Evolutionary conservation across 1,284 basidiomycete species (phyloP), one percentile per base, ranked within the genome.

Genomic region (Ustilago esculenta): DNA sequence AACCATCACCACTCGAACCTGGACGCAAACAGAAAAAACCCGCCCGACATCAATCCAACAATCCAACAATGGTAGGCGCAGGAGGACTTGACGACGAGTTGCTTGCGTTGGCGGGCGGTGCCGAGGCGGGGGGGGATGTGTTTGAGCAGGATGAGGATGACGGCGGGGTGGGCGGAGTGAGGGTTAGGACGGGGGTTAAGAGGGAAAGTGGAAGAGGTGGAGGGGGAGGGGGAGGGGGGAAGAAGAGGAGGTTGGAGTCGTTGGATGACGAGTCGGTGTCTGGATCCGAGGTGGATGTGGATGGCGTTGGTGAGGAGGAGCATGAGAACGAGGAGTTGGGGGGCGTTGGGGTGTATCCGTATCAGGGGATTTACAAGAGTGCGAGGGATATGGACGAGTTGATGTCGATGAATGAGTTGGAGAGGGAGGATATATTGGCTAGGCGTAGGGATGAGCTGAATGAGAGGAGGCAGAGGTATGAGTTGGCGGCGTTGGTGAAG

Each of bases 291-390:
- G 55, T 41, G 9, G 60, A 70, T 18, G 60, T 52, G 9, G 37
- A 43, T 1, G 52, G 55, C 0, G 55, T 51, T 17, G 58, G 46
- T 30, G 59, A 69, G 12, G 45, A 48, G 7, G 46, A 41, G 21
- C 40, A 44, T n/a, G 56, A 60, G 15, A 37, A 14, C 1, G 14
- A 12, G 5, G 25, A n/a, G n/a, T n/a, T n/a, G 17, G 21, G 18
- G 14, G 41, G 34, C 24, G 42, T 10, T 2, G 49, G 48, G 8
- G 66, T 56, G 5, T 97, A 92, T 80, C 94, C 92, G 0, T 84
- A 95, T 18, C 94, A 96, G 75, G 92, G 92, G 41, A 92, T 92
- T 82, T 97, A 92, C 81, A 87, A 87, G 56, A 88, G 93, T 75
- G 91, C 92, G 73, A 86, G 85, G 4, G 94, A 97, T 81, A 88